Conservation (phyloP, 345 rosid species). For the Xanthoceras sorbifolium region DNA sequence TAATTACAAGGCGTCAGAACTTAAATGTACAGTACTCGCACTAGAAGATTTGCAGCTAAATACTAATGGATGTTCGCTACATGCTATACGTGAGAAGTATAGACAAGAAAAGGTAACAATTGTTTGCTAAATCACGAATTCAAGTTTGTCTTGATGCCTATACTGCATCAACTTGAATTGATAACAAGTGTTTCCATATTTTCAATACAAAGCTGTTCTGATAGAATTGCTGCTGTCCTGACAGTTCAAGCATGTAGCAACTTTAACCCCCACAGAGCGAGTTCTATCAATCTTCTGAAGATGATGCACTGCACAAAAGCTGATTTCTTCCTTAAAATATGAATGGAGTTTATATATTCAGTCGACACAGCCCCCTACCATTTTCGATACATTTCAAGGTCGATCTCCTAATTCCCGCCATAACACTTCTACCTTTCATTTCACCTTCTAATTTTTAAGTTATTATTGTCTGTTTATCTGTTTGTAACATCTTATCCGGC, state of each 20-base stretch:
- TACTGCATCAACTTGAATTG: neutral
- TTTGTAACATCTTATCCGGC: conserved; percentile 40
- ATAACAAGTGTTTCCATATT: neutral
- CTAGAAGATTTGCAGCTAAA: conserved; percentile 78
- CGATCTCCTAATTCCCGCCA: conserved; percentile 20
- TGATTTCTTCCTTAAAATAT: conserved; percentile 18
- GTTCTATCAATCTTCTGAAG: conserved; percentile 60
- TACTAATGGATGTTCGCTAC: conserved; percentile 56
- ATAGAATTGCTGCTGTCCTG: conserved; percentile 11
- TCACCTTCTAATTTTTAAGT: conserved; percentile 4
- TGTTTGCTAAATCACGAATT: neutral
- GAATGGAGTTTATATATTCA: neutral
- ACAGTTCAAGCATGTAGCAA: conserved; percentile 87
- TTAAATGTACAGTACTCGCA: conserved; percentile 70
- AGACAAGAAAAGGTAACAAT: conserved; percentile 67
- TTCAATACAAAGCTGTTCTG: neutral
- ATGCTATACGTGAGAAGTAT: conserved; percentile 76
- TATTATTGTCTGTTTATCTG: conserved; percentile 18
- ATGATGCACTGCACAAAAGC: conserved; percentile 37
- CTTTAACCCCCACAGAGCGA: conserved; percentile 53
- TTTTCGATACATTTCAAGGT: conserved; percentile 1
- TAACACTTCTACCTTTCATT: neutral
- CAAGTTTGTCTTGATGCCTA: neutral
- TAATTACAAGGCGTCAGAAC: conserved; percentile 55
- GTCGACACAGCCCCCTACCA: conserved; percentile 1